Conservation (phyloP, 148 eudicot genomes). For the Pharnaceum exiguum region DNA sequence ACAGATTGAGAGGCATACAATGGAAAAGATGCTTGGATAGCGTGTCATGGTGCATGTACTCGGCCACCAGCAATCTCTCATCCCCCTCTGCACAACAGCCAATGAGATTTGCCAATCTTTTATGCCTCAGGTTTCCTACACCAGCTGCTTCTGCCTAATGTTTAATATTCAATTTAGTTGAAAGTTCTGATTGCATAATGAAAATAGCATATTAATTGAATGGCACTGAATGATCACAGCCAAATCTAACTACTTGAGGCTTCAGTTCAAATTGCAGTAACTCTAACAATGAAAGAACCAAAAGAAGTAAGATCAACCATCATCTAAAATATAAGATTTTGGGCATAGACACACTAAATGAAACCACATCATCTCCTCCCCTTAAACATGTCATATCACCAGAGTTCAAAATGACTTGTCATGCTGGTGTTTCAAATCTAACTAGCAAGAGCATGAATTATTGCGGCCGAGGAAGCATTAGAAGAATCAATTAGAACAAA, state of each 20-base stretch:
- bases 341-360: too few species aligned
- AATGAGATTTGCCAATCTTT: conserved; percentile 78
- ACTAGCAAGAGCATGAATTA: too few species aligned
- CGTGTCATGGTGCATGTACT: conserved; percentile 87
- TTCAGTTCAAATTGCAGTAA: background rate
- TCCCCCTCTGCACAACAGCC: conserved; percentile 99
- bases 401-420: too few species aligned
- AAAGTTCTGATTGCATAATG: background rate
- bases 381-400: too few species aligned
- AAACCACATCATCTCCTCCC: too few species aligned
- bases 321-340: too few species aligned
- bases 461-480: too few species aligned
- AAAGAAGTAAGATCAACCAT: too few species aligned
- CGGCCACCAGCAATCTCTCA: conserved; percentile 91
- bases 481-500: too few species aligned
- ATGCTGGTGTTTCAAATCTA: too few species aligned
- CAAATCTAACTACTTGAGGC: background rate
- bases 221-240: background rate
- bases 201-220: background rate
- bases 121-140: conserved; percentile 87
- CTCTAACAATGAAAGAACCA: too few species aligned
- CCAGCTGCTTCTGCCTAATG: conserved; percentile 90
- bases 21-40: conserved; percentile 95
- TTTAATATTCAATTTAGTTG: conserved; percentile 8
- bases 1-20: conserved; percentile 43